Conservation (phyloP, 192 early-diverging fungal species). For the Entomortierella parvispora region DNA sequence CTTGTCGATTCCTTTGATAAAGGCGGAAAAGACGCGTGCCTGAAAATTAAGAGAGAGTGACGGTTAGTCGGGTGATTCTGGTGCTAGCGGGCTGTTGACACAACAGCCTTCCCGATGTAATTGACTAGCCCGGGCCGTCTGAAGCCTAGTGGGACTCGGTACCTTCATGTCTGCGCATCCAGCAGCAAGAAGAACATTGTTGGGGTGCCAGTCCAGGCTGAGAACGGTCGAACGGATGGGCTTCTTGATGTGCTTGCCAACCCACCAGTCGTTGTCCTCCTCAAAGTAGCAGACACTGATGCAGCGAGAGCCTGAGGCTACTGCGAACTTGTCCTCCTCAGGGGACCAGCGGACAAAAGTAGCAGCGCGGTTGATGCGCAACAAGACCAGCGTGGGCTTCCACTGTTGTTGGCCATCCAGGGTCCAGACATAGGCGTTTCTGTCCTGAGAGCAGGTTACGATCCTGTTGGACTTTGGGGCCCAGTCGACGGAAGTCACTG, state of each 20-base stretch:
- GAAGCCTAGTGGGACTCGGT: not conserved
- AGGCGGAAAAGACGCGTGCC: constrained; percentile 95
- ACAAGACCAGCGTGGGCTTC: constrained; percentile 91
- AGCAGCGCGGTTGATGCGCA: constrained; percentile 96
- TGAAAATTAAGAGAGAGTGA: constrained; percentile 12
- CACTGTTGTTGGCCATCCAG: constrained; percentile 72
- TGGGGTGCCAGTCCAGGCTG: constrained; percentile 95
- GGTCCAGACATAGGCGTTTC: constrained; percentile 98
- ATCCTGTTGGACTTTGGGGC: constrained; percentile 94
- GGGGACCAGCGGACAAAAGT: constrained; percentile 95
- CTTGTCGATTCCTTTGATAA: constrained; percentile 93
- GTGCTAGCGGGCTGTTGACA: too few relatives aligned
- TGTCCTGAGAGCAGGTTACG: constrained; percentile 97
- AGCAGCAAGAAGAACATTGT: constrained; percentile 93
- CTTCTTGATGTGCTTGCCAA: constrained; percentile 94
- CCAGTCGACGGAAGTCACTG: constrained; percentile 96
- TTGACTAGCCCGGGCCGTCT: too few relatives aligned
- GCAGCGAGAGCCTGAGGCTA: constrained; percentile 90
- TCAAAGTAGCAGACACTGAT: constrained; percentile 97
- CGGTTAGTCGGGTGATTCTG: too few relatives aligned
- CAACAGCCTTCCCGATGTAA: too few relatives aligned
- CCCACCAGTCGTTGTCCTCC: constrained; percentile 97
- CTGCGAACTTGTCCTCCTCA: constrained; percentile 97
- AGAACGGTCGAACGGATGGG: constrained; percentile 91
- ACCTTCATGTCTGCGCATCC: constrained; percentile 87